Conservation (phyloP, 2,329 filamentous ascomycete species). For the Apiospora phragmitis region DNA sequence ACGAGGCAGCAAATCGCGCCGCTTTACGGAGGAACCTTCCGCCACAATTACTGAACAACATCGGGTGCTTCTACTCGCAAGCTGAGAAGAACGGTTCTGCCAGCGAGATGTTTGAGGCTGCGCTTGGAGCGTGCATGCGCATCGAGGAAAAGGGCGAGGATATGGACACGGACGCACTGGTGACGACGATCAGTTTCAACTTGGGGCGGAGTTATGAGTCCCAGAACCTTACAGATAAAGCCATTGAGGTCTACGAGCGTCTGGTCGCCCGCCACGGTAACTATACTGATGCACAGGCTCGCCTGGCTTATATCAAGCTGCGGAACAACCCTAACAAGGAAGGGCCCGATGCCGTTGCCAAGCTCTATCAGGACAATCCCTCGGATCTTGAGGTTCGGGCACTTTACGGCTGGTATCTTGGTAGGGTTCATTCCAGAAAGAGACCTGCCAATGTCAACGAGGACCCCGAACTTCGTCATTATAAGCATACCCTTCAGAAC, state of each 20-base stretch:
- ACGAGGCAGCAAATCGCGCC: conserved; percentile 60
- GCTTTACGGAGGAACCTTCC: conserved; percentile 76
- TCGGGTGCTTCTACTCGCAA: conserved; percentile 93
- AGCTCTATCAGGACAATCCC: conserved; percentile 81
- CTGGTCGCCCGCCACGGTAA: conserved; percentile 82
- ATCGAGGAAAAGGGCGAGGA: conserved; percentile 73
- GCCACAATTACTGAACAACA: conserved; percentile 93
- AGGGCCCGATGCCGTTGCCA: conserved; percentile 81
- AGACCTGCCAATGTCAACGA: conserved; percentile 78
- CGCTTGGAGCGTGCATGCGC: conserved; percentile 82
- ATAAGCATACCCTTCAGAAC: conserved; percentile 92
- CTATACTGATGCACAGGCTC: conserved; percentile 88
- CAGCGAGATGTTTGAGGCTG: conserved; percentile 88
- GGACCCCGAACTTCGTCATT: conserved; percentile 89
- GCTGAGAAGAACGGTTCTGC: conserved; percentile 78
- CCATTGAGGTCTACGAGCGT: conserved; percentile 84
- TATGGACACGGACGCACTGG: conserved; percentile 83
- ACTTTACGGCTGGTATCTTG: conserved; percentile 93
- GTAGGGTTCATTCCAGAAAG: conserved; percentile 78
- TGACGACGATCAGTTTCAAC: conserved; percentile 97
- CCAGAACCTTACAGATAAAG: conserved; percentile 76
- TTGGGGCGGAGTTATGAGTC: conserved; percentile 91
- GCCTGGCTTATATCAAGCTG: conserved; percentile 87
- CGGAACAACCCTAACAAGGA: conserved; percentile 79
- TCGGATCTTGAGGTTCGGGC: conserved; percentile 88